Percentiles rank a stretch among this genome's conserved stretches.
Conservation (phyloP, 345 rosid species). For the Sisymbrium irio region DNA sequence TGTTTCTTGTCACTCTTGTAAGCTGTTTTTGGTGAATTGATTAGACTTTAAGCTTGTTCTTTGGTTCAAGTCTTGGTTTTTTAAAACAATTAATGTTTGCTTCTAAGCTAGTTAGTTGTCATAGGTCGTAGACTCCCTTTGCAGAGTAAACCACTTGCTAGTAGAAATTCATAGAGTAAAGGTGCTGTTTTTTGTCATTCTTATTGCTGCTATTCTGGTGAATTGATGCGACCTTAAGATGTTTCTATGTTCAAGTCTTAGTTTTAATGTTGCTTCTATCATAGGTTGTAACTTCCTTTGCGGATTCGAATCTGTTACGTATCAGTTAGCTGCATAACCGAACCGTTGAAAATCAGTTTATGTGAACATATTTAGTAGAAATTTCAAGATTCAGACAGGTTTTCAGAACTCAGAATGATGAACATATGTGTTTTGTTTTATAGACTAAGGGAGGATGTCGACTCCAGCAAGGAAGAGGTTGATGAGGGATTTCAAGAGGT, state of each 20-base stretch:
- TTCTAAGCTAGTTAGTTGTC: neutral
- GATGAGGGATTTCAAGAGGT: constrained; percentile 66
- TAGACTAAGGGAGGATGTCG: constrained; percentile 44
- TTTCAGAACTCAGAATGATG: neutral
- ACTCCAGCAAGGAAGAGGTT: constrained; percentile 75
- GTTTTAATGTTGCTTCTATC: constrained; percentile 17
- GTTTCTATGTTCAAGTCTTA: constrained; percentile 15
- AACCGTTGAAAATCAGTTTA: neutral
- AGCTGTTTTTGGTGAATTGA: constrained; percentile 2
- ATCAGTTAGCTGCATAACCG: neutral
- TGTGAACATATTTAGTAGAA: neutral
- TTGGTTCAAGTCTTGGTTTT: constrained; percentile 11
- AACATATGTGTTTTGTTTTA: neutral
- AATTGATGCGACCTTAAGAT: constrained; percentile 9
- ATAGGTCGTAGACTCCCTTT: neutral
- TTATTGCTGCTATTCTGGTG: neutral
- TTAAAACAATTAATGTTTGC: neutral
- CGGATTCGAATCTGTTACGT: neutral
- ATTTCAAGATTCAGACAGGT: neutral
- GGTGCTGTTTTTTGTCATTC: neutral
- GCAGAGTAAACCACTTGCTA: neutral
- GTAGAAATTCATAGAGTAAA: neutral
- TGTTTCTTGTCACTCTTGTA: neutral
- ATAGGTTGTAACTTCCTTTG: neutral
- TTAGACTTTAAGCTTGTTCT: constrained; percentile 7